phyloP scores from a whole-genome alignment of 495 filamentous ascomycete genomes.

The Daldinia caldariorum region DNA sequence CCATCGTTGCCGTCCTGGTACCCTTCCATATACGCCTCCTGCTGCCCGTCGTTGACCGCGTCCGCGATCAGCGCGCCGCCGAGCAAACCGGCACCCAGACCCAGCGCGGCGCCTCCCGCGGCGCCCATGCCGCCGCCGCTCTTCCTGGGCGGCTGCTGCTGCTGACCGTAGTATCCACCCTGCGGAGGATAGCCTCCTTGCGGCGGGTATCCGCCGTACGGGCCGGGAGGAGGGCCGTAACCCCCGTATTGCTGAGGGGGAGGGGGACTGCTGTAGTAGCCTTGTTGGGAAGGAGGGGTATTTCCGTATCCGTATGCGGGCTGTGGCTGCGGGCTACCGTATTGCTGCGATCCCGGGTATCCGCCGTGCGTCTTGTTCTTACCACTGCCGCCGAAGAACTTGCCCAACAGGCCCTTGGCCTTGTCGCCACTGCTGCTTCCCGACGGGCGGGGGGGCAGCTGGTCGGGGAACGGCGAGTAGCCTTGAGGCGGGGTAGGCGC shows the following conservation, averaged over 20 bases:
- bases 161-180: conserved; percentile 42
- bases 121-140: conserved; percentile 69
- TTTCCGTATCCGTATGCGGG: conserved; percentile 32
- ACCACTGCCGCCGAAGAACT: conserved; percentile 60
- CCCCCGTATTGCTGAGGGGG: conserved; percentile 51
- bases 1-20: conserved; percentile 60
- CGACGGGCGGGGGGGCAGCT: conserved; percentile 51
- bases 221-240: conserved; percentile 47
- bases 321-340: conserved; percentile 10
- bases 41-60: conserved; percentile 67
- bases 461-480: conserved; percentile 47
- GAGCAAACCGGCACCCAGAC: conserved; percentile 78
- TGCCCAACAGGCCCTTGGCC: conserved; percentile 63
- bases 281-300: conserved; percentile 17
- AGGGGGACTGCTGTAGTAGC: conserved; percentile 39
- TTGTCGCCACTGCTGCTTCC: conserved; percentile 47
- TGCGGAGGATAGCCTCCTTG: conserved; percentile 51
- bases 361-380: conserved; percentile 41
- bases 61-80: conserved; percentile 75
- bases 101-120: conserved; percentile 76
- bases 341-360: conserved; percentile 23
- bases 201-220: conserved; percentile 51
- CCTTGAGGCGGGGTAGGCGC: conserved; percentile 3
- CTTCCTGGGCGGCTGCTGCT: conserved; percentile 41
- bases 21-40: conserved; percentile 60